Percentiles rank a stretch among this genome's conserved stretches.
Evolutionary conservation across 495 filamentous ascomycete species (phyloP).

Genomic region (Xylaria palmicola): DNA sequence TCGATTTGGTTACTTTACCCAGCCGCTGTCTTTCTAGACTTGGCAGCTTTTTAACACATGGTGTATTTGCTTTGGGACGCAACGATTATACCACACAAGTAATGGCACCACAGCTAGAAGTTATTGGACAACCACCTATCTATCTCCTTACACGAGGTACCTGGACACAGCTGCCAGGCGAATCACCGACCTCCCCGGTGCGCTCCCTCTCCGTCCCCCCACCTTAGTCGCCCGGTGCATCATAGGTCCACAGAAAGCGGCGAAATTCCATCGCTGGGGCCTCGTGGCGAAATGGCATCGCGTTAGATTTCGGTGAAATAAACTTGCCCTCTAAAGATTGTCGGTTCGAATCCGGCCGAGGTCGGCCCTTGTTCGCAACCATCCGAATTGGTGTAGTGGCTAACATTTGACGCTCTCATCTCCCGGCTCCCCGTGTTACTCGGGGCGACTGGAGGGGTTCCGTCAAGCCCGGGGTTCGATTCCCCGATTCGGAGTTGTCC

Average conservation of each 20-base stretch:
- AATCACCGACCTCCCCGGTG: neutral
- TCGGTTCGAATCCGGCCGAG: slow-evolving; percentile 21
- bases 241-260: neutral
- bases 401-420: slow-evolving; percentile 38
- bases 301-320: slow-evolving; percentile 14
- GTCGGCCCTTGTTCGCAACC: neutral
- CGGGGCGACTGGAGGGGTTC: neutral
- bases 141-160: neutral
- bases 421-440: too few species aligned
- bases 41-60: too few species aligned
- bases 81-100: too few species aligned
- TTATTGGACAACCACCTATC: too few species aligned
- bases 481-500: slow-evolving; percentile 36
- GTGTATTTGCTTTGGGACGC: too few species aligned
- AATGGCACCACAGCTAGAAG: too few species aligned
- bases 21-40: too few species aligned
- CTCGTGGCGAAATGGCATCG: slow-evolving; percentile 20
- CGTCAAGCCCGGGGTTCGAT: slow-evolving; percentile 41
- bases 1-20: too few species aligned
- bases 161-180: neutral
- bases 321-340: slow-evolving; percentile 14
- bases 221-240: neutral
- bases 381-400: slow-evolving; percentile 38
- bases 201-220: neutral
- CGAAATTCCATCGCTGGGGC: neutral